These are phyloP conservation scores for Anisodus acutangulus DNA, from an alignment of 257 asterid species.

Conservation along the genomic window DNA sequence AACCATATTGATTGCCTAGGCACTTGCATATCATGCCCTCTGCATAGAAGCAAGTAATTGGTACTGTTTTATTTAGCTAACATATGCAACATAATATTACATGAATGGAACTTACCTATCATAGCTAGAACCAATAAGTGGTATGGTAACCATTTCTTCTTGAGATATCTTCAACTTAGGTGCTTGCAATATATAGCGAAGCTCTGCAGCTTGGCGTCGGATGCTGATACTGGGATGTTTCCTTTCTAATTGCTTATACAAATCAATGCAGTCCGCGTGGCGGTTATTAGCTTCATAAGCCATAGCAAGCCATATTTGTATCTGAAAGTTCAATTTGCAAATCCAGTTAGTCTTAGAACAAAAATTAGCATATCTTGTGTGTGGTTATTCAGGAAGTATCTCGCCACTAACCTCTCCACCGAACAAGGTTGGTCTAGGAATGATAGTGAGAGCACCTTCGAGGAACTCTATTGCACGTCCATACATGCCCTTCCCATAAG, in stretches of 20 bases:
- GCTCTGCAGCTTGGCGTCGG: slow-evolving; percentile 89
- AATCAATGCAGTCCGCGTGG: slow-evolving; percentile 85
- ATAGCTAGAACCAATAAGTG: slow-evolving; percentile 90
- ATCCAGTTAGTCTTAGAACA: not conserved
- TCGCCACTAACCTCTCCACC: slow-evolving; percentile 90
- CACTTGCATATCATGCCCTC: not conserved
- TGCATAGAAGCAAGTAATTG: not conserved
- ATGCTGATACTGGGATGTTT: slow-evolving; percentile 80
- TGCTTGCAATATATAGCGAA: slow-evolving; percentile 93
- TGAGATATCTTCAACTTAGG: slow-evolving; percentile 94
- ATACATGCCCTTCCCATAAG: slow-evolving; percentile 88
- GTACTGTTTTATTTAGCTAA: not conserved
- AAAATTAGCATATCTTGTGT: not conserved
- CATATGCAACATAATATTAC: not conserved
- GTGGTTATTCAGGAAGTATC: slow-evolving; percentile 4
- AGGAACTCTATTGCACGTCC: slow-evolving; percentile 95
- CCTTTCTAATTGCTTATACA: slow-evolving; percentile 77
- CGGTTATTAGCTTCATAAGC: slow-evolving; percentile 97
- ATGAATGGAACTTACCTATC: slow-evolving; percentile 66
- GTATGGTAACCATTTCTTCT: slow-evolving; percentile 99
- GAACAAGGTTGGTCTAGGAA: slow-evolving; percentile 83
- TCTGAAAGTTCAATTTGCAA: slow-evolving; percentile 47
- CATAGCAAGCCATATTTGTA: slow-evolving; percentile 99
- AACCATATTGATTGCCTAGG: not conserved
- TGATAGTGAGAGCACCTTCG: slow-evolving; percentile 94